Conservation (phyloP, 805 yeast genomes). For the Sungouiozyma intestinalis region DNA sequence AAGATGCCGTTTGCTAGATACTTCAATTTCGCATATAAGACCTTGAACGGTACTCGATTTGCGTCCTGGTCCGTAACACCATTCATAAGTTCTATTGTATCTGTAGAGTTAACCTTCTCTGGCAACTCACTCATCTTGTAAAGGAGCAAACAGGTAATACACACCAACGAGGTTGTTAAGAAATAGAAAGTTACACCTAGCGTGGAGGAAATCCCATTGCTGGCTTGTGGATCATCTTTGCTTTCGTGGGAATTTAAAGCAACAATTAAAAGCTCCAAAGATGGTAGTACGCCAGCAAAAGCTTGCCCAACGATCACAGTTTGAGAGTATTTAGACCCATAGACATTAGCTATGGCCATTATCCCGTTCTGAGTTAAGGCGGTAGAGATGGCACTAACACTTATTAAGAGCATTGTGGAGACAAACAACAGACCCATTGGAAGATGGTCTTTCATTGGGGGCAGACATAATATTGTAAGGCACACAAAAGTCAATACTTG, state of each 20-base stretch:
- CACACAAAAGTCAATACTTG: constrained; percentile 48
- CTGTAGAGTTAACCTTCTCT: background rate
- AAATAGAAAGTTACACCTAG: constrained; percentile 30
- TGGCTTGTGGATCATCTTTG: constrained; percentile 7
- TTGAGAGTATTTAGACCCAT: constrained; percentile 72
- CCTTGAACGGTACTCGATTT: constrained; percentile 45
- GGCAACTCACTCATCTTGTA: constrained; percentile 13
- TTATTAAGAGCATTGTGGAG: constrained; percentile 51
- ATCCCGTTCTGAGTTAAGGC: constrained; percentile 83
- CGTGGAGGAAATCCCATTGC: constrained; percentile 11
- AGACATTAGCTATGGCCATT: constrained; percentile 73
- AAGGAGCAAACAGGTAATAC: constrained; percentile 15
- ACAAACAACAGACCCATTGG: constrained; percentile 27
- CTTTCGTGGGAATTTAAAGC: constrained; percentile 32
- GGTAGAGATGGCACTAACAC: constrained; percentile 61
- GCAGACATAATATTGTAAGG: constrained; percentile 34
- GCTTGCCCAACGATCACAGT: constrained; percentile 94
- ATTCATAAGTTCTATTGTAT: constrained; percentile 3
- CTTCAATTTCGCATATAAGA: constrained; percentile 52
- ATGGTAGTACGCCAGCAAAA: constrained; percentile 85
- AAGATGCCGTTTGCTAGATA: constrained; percentile 61
- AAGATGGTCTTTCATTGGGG: constrained; percentile 6
- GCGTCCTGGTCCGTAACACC: constrained; percentile 4
- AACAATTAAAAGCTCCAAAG: constrained; percentile 42
- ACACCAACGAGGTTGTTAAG: constrained; percentile 23